Percentiles rank a stretch among this genome's conserved stretches.
These are phyloP conservation scores for Theobroma grandiflorum DNA, from an alignment of 441 rosid species.

Conservation along the genomic window DNA sequence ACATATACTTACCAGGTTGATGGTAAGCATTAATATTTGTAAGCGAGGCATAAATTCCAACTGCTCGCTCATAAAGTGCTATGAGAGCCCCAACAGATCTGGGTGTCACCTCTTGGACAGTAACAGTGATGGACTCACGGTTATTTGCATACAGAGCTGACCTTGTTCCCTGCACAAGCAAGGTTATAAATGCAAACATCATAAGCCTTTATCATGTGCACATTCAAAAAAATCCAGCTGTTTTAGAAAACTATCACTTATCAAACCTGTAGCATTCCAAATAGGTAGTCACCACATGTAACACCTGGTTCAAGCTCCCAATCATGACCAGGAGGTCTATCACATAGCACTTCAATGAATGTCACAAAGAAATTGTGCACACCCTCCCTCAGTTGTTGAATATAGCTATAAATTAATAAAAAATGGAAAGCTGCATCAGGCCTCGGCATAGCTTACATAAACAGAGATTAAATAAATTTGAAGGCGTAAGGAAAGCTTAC, in stretches of 20 bases:
- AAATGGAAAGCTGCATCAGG: conserved; percentile 22
- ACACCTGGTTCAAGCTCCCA: conserved; percentile 99
- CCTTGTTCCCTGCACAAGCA: conserved; percentile 83
- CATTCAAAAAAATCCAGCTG: not conserved
- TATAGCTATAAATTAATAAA: conserved; percentile 60
- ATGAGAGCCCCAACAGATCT: conserved; percentile 87
- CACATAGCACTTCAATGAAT: conserved; percentile 93
- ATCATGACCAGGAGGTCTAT: conserved; percentile 98
- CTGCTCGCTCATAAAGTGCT: conserved; percentile 98
- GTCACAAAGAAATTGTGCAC: conserved; percentile 96
- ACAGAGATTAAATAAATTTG: conserved; percentile 6
- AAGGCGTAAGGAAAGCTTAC: conserved; percentile 55
- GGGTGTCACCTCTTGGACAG: conserved; percentile 92
- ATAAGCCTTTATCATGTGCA: not conserved
- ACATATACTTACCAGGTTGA: conserved; percentile 76
- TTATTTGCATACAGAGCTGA: conserved; percentile 91
- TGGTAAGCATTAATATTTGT: conserved; percentile 95
- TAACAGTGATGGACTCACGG: conserved; percentile 89
- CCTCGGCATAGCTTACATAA: conserved; percentile 10
- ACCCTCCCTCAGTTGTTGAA: conserved; percentile 98
- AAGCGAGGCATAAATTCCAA: conserved; percentile 89
- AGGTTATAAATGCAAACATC: conserved; percentile 13
- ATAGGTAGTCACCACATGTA: conserved; percentile 96
- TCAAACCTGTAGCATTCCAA: conserved; percentile 96
- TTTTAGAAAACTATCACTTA: not conserved